These are phyloP conservation scores for Phytophthora cajani DNA, from an alignment of 352 stramenopile genomes.

Conservation along the genomic window DNA sequence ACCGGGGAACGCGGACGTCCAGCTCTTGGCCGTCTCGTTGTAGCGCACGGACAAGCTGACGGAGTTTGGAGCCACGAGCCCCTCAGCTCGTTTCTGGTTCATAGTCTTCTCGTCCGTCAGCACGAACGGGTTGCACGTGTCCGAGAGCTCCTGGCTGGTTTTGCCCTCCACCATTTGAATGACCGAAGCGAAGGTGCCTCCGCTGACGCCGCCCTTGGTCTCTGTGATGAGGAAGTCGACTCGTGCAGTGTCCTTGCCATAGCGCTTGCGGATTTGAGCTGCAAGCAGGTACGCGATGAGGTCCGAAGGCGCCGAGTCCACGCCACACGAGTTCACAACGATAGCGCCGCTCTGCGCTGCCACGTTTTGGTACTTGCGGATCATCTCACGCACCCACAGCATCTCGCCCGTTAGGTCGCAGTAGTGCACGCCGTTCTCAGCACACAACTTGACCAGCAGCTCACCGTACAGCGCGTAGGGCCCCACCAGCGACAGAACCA, in stretches of 20 bases:
- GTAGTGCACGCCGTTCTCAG: conserved; percentile 89
- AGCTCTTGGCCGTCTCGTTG: conserved; percentile 63
- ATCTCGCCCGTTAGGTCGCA: conserved; percentile 91
- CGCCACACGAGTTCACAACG: conserved; percentile 84
- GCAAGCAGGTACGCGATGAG: conserved; percentile 67
- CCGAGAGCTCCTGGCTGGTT: conserved; percentile 17
- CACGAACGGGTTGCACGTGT: conserved; percentile 43
- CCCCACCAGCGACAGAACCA: conserved; percentile 77
- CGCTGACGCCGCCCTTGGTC: conserved; percentile 39
- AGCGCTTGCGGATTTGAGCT: background rate
- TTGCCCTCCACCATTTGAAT: conserved; percentile 24
- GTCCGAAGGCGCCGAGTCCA: conserved; percentile 87
- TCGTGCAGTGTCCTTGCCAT: conserved; percentile 31
- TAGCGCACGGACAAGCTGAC: conserved; percentile 36
- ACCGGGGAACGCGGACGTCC: conserved; percentile 66
- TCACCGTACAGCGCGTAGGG: conserved; percentile 84
- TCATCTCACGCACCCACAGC: conserved; percentile 79
- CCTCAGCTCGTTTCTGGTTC: conserved; percentile 20
- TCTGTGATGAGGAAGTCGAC: conserved; percentile 49
- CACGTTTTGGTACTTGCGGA: conserved; percentile 50
- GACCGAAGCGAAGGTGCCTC: conserved; percentile 55
- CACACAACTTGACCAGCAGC: conserved; percentile 79
- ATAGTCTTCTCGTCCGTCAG: conserved; percentile 38
- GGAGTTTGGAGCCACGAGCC: conserved; percentile 22
- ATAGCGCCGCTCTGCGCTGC: conserved; percentile 70